phyloP scores from a whole-genome alignment of 805 yeast genomes.

The Henningerozyma blattae region DNA sequence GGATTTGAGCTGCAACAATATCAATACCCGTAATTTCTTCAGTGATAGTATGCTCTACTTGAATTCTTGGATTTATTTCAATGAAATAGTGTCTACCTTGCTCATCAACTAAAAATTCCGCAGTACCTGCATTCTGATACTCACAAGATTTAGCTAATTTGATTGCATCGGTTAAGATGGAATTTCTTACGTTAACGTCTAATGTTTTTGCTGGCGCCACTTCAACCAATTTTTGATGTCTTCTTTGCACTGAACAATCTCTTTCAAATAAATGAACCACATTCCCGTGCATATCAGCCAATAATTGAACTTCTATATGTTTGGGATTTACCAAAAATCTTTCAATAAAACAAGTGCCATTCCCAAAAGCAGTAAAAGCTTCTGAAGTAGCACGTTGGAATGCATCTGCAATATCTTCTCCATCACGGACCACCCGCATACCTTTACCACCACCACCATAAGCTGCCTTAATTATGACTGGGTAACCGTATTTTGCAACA shows the following conservation, averaged over 20 bases:
- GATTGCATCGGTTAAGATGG: constrained; percentile 87
- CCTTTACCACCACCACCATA: constrained; percentile 99
- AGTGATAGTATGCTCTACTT: constrained; percentile 95
- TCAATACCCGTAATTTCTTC: constrained; percentile 97
- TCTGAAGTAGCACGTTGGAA: constrained; percentile 86
- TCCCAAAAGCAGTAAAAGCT: constrained; percentile 90
- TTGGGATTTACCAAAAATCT: constrained; percentile 87
- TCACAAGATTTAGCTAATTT: constrained; percentile 74
- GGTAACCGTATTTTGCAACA: constrained; percentile 75
- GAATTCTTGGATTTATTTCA: constrained; percentile 94
- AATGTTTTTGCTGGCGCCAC: constrained; percentile 92
- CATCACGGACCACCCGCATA: constrained; percentile 95
- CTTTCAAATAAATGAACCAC: constrained; percentile 91
- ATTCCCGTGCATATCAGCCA: constrained; percentile 87
- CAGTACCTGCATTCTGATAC: constrained; percentile 95
- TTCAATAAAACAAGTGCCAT: constrained; percentile 94
- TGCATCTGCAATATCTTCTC: constrained; percentile 82
- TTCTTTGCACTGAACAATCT: constrained; percentile 96
- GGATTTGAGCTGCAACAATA: constrained; percentile 96
- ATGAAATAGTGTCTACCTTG: constrained; percentile 90
- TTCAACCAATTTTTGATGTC: constrained; percentile 96
- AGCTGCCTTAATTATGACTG: constrained; percentile 95
- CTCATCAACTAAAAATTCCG: constrained; percentile 85
- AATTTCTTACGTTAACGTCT: constrained; percentile 70
- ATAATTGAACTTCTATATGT: constrained; percentile 91